These are phyloP conservation scores for Fusarium sp. DNA, from an alignment of 2,329 filamentous ascomycete species.

Conservation along the genomic window DNA sequence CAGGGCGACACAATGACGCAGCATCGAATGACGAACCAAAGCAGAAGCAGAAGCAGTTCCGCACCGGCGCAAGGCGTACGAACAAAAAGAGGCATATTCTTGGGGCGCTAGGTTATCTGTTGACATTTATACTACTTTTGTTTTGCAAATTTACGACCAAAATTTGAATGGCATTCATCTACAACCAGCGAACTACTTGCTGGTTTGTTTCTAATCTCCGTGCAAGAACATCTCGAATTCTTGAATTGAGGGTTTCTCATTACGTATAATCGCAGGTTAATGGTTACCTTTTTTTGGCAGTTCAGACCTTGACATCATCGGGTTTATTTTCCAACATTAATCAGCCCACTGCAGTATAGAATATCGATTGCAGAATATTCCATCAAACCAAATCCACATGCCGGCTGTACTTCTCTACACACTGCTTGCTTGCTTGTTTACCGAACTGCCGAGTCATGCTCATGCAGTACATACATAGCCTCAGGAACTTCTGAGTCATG, in stretches of 20 bases:
- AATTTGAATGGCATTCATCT: slow-evolving; percentile 30
- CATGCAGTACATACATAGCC: slow-evolving; percentile 11
- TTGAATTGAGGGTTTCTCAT: background rate
- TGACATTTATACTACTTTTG: slow-evolving; percentile 53
- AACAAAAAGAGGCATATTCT: slow-evolving; percentile 55
- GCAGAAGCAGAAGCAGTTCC: slow-evolving; percentile 51
- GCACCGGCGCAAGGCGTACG: slow-evolving; percentile 58
- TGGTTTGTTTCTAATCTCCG: background rate
- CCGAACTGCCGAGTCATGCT: slow-evolving; percentile 4
- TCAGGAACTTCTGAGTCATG: slow-evolving; percentile 1
- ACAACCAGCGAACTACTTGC: slow-evolving; percentile 8
- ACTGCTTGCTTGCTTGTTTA: background rate
- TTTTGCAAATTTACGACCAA: slow-evolving; percentile 44
- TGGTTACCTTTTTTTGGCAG: background rate
- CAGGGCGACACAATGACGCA: slow-evolving; percentile 51
- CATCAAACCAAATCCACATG: background rate
- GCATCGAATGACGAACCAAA: slow-evolving; percentile 53
- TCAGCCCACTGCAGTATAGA: background rate
- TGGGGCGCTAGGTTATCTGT: slow-evolving; percentile 55
- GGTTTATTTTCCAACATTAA: background rate
- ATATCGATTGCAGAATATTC: slow-evolving; percentile 2
- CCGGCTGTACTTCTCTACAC: background rate
- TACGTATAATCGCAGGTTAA: slow-evolving; percentile 4
- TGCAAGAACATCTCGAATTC: slow-evolving; percentile 19
- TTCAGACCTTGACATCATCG: background rate